phyloP scores from a whole-genome alignment of 2,329 filamentous ascomycete species.

The Emericellopsis atlantica region DNA sequence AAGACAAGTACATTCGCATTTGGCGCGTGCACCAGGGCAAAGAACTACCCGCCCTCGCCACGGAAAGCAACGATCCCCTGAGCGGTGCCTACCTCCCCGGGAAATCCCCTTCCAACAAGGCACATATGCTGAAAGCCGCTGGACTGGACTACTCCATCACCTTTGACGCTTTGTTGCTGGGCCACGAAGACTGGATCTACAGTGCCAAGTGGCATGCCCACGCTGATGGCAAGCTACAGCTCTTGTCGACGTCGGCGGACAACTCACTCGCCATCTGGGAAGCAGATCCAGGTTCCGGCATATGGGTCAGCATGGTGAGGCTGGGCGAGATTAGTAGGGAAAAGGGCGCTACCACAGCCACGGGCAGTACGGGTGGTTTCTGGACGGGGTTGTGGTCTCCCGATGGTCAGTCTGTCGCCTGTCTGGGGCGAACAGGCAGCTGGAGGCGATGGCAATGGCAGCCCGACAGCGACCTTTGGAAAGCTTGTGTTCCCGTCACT shows the following conservation, averaged over 20 bases:
- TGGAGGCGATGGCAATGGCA: constrained; percentile 79
- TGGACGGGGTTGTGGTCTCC: constrained; percentile 94
- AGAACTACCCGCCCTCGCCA: constrained; percentile 44
- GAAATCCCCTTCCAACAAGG: constrained; percentile 77
- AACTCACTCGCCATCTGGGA: constrained; percentile 94
- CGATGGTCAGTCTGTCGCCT: constrained; percentile 60
- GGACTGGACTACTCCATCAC: constrained; percentile 63
- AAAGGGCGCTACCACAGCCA: constrained; percentile 93
- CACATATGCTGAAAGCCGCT: constrained; percentile 57
- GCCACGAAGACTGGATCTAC: constrained; percentile 98
- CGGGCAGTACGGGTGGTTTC: constrained; percentile 89
- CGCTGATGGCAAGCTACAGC: constrained; percentile 43
- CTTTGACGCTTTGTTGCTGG: constrained; percentile 85
- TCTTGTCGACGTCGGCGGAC: constrained; percentile 86
- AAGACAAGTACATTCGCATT: constrained; percentile 92
- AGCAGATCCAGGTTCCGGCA: constrained; percentile 67
- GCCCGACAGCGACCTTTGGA: constrained; percentile 52
- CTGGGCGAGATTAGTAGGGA: constrained; percentile 89
- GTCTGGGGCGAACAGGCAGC: constrained; percentile 80
- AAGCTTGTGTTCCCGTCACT: constrained; percentile 62
- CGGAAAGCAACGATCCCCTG: constrained; percentile 39
- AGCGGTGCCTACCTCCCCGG: constrained; percentile 49
- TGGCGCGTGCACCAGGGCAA: constrained; percentile 73
- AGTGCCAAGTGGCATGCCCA: constrained; percentile 62
- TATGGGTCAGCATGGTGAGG: constrained; percentile 79